Conservation (phyloP, 192 early-diverging fungal species). For the Dissophora globulifera region DNA sequence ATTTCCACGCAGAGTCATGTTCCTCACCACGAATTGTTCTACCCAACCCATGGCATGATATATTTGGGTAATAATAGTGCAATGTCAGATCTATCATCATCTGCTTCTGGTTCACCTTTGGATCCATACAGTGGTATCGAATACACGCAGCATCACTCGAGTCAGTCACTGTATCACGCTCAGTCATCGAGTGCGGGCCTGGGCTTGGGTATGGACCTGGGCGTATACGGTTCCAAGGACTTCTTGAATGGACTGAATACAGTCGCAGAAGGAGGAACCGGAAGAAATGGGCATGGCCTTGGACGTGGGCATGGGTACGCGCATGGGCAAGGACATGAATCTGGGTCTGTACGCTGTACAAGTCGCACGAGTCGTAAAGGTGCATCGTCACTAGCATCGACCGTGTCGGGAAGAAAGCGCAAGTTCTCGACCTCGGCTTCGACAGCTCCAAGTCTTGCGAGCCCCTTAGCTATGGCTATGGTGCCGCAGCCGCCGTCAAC, state of each 20-base stretch:
- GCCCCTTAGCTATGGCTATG: neutral
- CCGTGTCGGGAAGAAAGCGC: neutral
- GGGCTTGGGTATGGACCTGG: constrained; percentile 1
- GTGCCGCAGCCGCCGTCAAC: neutral
- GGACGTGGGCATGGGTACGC: no score
- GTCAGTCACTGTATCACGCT: neutral
- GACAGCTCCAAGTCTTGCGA: neutral
- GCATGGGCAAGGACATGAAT: neutral
- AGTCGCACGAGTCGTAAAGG: neutral
- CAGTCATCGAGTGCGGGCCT: neutral
- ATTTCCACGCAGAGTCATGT: constrained; percentile 9
- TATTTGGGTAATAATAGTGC: constrained; percentile 5
- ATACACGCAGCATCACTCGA: constrained; percentile 5
- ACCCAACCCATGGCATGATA: constrained; percentile 12
- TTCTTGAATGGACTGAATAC: neutral
- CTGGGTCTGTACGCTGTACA: neutral
- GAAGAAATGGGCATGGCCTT: neutral
- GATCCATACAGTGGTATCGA: neutral
- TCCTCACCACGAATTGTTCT: constrained; percentile 8
- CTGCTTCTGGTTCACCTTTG: constrained; percentile 7
- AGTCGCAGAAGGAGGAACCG: neutral
- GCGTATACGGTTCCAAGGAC: neutral
- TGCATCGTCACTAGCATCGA: neutral
- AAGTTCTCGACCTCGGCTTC: constrained; percentile 4
- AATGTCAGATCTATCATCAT: neutral